These are phyloP conservation scores for Austropuccinia psidii DNA, from an alignment of 1,284 basidiomycete genomes.

Conservation along the genomic window DNA sequence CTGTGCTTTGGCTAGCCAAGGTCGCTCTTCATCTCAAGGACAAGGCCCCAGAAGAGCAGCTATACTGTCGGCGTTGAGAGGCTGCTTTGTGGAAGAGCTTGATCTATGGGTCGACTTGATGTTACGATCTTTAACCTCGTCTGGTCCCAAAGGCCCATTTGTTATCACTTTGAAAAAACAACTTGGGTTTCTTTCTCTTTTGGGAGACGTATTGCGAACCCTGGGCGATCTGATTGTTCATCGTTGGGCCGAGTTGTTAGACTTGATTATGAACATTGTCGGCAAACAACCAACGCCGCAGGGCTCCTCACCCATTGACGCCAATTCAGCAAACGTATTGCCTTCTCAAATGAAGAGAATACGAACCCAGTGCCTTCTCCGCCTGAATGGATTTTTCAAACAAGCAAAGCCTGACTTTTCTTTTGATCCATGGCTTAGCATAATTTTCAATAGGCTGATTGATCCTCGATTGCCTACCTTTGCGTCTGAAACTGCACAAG, in stretches of 20 bases:
- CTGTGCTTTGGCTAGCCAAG: slow-evolving; percentile 72
- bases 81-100: slow-evolving; percentile 67
- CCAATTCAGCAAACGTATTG: neutral
- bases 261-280: slow-evolving; percentile 60
- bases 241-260: slow-evolving; percentile 67
- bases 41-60: slow-evolving; percentile 66
- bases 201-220: slow-evolving; percentile 73
- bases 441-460: slow-evolving; percentile 65
- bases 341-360: slow-evolving; percentile 24
- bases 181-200: slow-evolving; percentile 69
- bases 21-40: slow-evolving; percentile 57
- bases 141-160: slow-evolving; percentile 33
- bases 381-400: slow-evolving; percentile 80
- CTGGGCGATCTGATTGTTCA: slow-evolving; percentile 62
- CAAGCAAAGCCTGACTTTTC: slow-evolving; percentile 52
- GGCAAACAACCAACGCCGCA: slow-evolving; percentile 56
- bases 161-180: slow-evolving; percentile 59
- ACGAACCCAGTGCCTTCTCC: slow-evolving; percentile 55
- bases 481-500: slow-evolving; percentile 79
- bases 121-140: slow-evolving; percentile 59
- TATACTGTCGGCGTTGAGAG: slow-evolving; percentile 64
- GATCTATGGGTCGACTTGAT: slow-evolving; percentile 76
- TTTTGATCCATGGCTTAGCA: slow-evolving; percentile 67
- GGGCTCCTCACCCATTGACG: neutral
- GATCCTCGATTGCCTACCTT: slow-evolving; percentile 70